These are phyloP conservation scores for Yamadazyma oceani DNA, from an alignment of 1,139 yeast species.

Conservation along the genomic window DNA sequence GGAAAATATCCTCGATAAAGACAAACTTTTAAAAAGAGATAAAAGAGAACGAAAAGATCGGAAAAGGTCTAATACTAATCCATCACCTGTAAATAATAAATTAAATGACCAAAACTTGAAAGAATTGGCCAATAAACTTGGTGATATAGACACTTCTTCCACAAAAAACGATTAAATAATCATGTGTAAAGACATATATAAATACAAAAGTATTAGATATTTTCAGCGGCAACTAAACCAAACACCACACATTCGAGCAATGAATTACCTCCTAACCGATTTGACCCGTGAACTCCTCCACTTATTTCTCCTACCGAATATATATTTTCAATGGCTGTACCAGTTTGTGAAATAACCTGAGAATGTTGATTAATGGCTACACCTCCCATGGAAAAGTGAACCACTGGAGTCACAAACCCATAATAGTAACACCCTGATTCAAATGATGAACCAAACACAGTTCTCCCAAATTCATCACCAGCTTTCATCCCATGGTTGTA, in stretches of 20 bases:
- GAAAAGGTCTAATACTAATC: slow-evolving; percentile 22
- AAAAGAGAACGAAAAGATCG: slow-evolving; percentile 39
- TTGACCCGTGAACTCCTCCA: slow-evolving; percentile 41
- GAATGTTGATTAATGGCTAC: slow-evolving; percentile 28
- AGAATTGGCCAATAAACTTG: slow-evolving; percentile 16
- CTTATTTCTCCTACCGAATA: slow-evolving; percentile 42
- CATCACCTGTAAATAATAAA: slow-evolving; percentile 17
- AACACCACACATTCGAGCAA: slow-evolving; percentile 42
- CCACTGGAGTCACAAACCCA: slow-evolving; percentile 39
- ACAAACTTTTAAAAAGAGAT: slow-evolving; percentile 34
- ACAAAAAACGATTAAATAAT: background rate
- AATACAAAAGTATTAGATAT: slow-evolving; percentile 5
- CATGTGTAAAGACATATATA: no score
- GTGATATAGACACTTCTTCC: slow-evolving; percentile 8
- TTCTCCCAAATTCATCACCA: slow-evolving; percentile 23
- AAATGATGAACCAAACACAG: slow-evolving; percentile 22
- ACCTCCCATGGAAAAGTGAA: slow-evolving; percentile 45
- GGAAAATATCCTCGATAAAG: slow-evolving; percentile 19
- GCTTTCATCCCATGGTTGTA: slow-evolving; percentile 14
- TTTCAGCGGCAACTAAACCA: slow-evolving; percentile 24
- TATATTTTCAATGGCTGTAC: slow-evolving; percentile 22
- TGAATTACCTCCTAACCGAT: slow-evolving; percentile 39
- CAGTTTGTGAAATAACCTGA: slow-evolving; percentile 23
- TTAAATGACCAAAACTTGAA: slow-evolving; percentile 32
- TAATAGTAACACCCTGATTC: slow-evolving; percentile 20